phyloP scores from a whole-genome alignment of 352 stramenopile species.

The Phytopythium helicoides region DNA sequence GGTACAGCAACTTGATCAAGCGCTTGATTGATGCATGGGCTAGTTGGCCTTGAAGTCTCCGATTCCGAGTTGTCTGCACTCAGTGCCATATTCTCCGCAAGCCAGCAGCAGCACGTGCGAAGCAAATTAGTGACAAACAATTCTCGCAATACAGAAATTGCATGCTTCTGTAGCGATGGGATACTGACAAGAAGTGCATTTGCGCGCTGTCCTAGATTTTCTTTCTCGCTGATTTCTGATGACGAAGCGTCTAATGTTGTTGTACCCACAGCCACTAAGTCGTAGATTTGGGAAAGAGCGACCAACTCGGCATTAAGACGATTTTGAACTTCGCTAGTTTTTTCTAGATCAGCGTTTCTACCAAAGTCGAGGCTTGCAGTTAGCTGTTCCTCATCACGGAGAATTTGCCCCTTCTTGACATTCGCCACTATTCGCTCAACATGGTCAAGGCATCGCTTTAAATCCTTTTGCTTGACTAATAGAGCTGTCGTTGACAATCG shows the following conservation, averaged over 20 bases:
- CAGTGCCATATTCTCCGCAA: conserved; percentile 52
- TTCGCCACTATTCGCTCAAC: too few relatives aligned
- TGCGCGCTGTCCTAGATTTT: too few relatives aligned
- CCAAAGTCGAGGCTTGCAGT: too few relatives aligned
- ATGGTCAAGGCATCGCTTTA: too few relatives aligned
- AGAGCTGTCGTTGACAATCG: conserved; percentile 25
- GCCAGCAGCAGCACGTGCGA: conserved; percentile 57
- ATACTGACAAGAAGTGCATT: conserved; percentile 7
- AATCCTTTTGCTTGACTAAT: too few relatives aligned
- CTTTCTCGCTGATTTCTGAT: background rate
- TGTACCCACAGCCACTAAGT: background rate
- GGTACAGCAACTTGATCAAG: background rate
- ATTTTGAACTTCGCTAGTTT: background rate
- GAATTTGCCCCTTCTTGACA: too few relatives aligned
- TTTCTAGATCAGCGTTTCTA: conserved; percentile 17
- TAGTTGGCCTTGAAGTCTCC: background rate
- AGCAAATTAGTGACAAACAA: conserved; percentile 64
- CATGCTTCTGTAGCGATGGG: conserved; percentile 33
- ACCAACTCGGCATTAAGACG: background rate
- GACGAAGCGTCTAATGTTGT: background rate
- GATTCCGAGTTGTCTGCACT: conserved; percentile 1
- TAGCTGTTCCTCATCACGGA: too few relatives aligned
- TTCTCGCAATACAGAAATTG: conserved; percentile 29
- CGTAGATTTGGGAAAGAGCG: background rate
- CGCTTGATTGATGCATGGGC: too few relatives aligned